A percentile compares a stretch with the other conserved stretches of the same genome.
Evolutionary conservation across 495 filamentous ascomycete genomes (phyloP).

Genomic region (Melanomma pulvis-pyrius): DNA sequence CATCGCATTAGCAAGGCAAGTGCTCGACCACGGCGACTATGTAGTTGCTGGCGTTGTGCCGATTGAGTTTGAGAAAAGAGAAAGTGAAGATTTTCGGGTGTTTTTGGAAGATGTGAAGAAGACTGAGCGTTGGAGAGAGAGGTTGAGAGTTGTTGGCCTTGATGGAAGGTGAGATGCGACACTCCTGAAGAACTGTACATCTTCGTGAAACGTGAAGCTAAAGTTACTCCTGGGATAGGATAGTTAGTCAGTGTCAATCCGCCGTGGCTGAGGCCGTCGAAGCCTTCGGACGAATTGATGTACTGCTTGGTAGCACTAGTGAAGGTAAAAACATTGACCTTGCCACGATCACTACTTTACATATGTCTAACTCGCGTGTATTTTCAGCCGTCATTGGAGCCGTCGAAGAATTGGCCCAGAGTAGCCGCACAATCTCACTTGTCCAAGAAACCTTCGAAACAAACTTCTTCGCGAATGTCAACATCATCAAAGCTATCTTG

Average conservation of each 20-base stretch:
- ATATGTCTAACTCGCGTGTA: not conserved
- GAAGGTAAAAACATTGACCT: slow-evolving; percentile 60
- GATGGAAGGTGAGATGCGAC: slow-evolving; percentile 40
- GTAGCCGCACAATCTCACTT: slow-evolving; percentile 70
- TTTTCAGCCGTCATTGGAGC: slow-evolving; percentile 74
- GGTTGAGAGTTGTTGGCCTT: slow-evolving; percentile 46
- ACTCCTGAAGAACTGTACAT: no score
- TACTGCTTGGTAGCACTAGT: slow-evolving; percentile 83
- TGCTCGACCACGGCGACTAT: slow-evolving; percentile 83
- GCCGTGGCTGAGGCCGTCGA: slow-evolving; percentile 84
- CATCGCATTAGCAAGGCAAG: slow-evolving; percentile 68
- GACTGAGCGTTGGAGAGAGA: slow-evolving; percentile 45
- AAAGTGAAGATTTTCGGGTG: slow-evolving; percentile 53
- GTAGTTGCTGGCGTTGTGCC: slow-evolving; percentile 77
- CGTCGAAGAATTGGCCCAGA: slow-evolving; percentile 83
- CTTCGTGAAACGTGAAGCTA: slow-evolving; percentile 11
- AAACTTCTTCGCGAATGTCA: slow-evolving; percentile 92
- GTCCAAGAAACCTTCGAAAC: slow-evolving; percentile 91
- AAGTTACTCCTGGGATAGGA: slow-evolving; percentile 18
- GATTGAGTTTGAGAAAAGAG: slow-evolving; percentile 56
- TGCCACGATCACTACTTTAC: not conserved
- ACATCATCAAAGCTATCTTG: slow-evolving; percentile 88
- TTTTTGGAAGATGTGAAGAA: slow-evolving; percentile 58
- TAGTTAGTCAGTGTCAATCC: slow-evolving; percentile 65
- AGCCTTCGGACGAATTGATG: slow-evolving; percentile 83